phyloP scores from a whole-genome alignment of 1,139 yeast species.

The Saccharomyces hybrid region DNA sequence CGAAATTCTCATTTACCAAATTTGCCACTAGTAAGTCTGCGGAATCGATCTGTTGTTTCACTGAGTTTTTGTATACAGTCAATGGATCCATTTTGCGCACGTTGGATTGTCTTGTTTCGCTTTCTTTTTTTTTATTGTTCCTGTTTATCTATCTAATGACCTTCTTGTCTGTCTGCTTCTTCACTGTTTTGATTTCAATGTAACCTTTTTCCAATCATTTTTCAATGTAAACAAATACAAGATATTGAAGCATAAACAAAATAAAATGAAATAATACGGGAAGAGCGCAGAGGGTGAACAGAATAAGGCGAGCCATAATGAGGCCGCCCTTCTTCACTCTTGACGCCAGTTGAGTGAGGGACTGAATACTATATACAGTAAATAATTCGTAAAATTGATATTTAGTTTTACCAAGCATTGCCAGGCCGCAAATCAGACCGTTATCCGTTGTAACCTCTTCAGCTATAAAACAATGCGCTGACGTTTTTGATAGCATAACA shows the following conservation, averaged over 20 bases:
- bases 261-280: background rate
- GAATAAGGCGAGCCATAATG: too few species aligned
- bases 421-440: background rate
- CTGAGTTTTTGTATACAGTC: constrained; percentile 19
- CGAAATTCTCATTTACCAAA: constrained; percentile 24
- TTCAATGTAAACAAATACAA: constrained; percentile 1
- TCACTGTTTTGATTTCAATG: constrained; percentile 1
- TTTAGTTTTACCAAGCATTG: too few species aligned
- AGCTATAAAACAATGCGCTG: background rate
- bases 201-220: background rate
- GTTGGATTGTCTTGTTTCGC: background rate
- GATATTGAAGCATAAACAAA: background rate
- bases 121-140: background rate
- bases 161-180: background rate
- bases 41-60: constrained; percentile 23
- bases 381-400: background rate
- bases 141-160: background rate
- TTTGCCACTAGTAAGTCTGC: constrained; percentile 28
- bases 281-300: background rate
- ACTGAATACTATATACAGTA: background rate
- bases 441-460: background rate
- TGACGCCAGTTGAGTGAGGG: too few species aligned
- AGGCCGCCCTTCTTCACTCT: too few species aligned
- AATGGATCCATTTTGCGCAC: constrained; percentile 18
- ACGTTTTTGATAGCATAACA: too few species aligned